Evolutionary conservation across 306 rosid genomes (phyloP).

Genomic region (Arachis hypogaea): DNA sequence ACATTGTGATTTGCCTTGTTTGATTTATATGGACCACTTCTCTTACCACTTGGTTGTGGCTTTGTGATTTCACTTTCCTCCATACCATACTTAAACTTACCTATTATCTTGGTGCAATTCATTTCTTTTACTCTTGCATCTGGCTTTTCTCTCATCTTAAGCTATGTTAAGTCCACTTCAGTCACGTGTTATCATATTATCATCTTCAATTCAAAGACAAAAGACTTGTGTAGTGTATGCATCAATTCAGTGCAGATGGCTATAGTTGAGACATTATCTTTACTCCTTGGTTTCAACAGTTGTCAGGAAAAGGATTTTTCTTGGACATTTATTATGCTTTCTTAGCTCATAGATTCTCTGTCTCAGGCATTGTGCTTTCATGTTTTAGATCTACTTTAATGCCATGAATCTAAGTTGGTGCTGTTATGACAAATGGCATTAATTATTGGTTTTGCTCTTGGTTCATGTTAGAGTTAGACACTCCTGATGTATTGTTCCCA

Average conservation of each 20-base stretch:
- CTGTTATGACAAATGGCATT: constrained; percentile 15
- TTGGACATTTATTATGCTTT: constrained; percentile 4
- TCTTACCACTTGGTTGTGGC: constrained; percentile 31
- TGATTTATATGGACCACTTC: constrained; percentile 70
- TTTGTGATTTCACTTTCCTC: constrained; percentile 41
- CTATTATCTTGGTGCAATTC: constrained; percentile 35
- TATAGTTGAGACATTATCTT: constrained; percentile 25
- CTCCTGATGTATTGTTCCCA: constrained; percentile 1
- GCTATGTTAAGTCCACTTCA: constrained; percentile 36
- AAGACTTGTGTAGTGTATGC: neutral
- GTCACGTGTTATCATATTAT: constrained; percentile 29
- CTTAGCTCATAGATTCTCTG: constrained; percentile 13
- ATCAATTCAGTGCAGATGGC: constrained; percentile 1
- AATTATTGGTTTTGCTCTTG: constrained; percentile 26
- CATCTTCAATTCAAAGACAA: constrained; percentile 3
- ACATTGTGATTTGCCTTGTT: constrained; percentile 34
- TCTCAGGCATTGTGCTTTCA: neutral
- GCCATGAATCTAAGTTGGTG: constrained; percentile 9
- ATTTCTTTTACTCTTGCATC: constrained; percentile 19
- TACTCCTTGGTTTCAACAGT: constrained; percentile 12
- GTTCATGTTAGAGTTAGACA: neutral
- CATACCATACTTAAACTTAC: neutral
- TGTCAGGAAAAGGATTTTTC: constrained; percentile 5
- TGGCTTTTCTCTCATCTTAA: constrained; percentile 38
- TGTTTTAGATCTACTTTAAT: constrained; percentile 1